These are phyloP conservation scores for Debaryomyces tyrocola DNA, from an alignment of 805 yeast genomes.

Conservation along the genomic window DNA sequence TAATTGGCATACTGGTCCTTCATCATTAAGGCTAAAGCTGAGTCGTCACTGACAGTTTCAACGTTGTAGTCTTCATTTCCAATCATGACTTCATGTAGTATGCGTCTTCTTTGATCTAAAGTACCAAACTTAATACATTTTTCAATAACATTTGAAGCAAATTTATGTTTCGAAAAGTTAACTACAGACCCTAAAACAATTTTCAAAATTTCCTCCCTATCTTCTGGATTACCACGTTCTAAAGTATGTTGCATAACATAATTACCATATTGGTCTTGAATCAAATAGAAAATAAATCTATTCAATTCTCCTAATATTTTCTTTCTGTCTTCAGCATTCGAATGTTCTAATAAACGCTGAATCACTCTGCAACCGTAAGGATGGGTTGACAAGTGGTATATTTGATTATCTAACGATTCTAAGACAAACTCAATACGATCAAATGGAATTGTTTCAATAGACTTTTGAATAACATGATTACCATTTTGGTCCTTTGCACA, in stretches of 20 bases:
- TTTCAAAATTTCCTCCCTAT: constrained; percentile 60
- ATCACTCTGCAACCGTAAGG: constrained; percentile 98
- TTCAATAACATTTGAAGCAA: constrained; percentile 97
- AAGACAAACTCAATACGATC: constrained; percentile 68
- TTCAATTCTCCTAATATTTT: constrained; percentile 70
- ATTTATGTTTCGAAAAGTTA: constrained; percentile 89
- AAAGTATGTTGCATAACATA: constrained; percentile 95
- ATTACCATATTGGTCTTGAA: constrained; percentile 97
- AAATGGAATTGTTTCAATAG: constrained; percentile 83
- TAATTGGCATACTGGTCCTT: constrained; percentile 97
- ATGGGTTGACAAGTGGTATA: constrained; percentile 87
- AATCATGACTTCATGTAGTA: constrained; percentile 67
- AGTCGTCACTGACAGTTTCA: constrained; percentile 55
- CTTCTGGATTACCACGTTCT: constrained; percentile 70
- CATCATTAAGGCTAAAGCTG: constrained; percentile 88
- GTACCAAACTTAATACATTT: constrained; percentile 81
- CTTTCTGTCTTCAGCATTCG: constrained; percentile 62
- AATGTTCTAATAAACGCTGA: constrained; percentile 85
- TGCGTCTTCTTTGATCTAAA: constrained; percentile 55
- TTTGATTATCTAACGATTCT: constrained; percentile 64
- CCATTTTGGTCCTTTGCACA: constrained; percentile 90
- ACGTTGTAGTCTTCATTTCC: constrained; percentile 48
- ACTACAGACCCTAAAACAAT: constrained; percentile 74
- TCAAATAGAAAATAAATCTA: constrained; percentile 68
- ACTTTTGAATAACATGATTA: constrained; percentile 94